Conservation (phyloP, 148 eudicot genomes). For the Rhododendron kiyosumense region DNA sequence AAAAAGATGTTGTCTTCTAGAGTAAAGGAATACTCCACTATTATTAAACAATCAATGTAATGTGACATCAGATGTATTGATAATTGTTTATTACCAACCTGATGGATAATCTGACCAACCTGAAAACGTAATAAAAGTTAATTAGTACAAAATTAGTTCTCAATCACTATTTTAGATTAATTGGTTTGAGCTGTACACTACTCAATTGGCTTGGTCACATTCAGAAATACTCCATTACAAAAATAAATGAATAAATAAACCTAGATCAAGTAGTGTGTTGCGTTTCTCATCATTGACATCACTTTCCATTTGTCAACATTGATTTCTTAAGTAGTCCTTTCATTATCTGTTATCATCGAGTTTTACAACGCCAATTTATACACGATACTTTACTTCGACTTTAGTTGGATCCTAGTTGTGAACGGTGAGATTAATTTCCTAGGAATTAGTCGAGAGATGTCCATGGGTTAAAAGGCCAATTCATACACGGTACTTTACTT, state of each 20-base stretch:
- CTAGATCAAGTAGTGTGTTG: background rate
- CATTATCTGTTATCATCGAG: background rate
- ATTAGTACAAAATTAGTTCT: background rate
- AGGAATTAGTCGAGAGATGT: background rate
- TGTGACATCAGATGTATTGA: background rate
- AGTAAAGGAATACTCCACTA: no score
- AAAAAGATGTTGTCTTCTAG: no score
- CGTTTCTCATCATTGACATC: background rate
- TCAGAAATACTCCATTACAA: background rate
- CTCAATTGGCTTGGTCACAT: background rate
- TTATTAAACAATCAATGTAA: no score
- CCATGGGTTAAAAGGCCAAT: background rate
- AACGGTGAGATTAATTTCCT: background rate
- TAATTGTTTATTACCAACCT: no score
- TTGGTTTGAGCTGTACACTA: background rate
- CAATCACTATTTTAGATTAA: background rate
- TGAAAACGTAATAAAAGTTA: background rate
- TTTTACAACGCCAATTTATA: background rate
- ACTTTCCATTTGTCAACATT: background rate
- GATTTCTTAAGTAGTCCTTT: background rate
- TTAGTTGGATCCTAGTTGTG: background rate
- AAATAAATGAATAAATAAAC: background rate
- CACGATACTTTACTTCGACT: background rate
- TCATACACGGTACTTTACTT: background rate
- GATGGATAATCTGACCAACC: background rate